A percentile compares a stretch with the other conserved stretches of the same genome.
Conservation (phyloP, 1,284 basidiomycete genomes). For the Ceratobasidium sp. region DNA sequence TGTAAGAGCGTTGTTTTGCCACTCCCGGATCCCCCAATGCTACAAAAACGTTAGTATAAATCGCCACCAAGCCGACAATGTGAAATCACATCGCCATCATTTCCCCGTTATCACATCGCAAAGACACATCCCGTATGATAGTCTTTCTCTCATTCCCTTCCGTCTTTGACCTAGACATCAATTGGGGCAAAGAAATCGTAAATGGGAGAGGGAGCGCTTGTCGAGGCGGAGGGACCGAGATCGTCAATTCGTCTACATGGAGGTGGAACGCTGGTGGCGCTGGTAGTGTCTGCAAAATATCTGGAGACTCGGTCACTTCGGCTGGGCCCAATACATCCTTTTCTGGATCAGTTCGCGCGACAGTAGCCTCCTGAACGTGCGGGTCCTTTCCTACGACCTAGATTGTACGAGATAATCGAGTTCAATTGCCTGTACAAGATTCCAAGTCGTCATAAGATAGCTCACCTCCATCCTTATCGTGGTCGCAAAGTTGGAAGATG, state of each 20-base stretch:
- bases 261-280: conserved; percentile 59
- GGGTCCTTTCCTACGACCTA: background rate
- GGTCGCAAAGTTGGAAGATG: background rate
- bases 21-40: conserved; percentile 58
- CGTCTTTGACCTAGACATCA: background rate
- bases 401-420: too few relatives aligned
- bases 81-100: conserved; percentile 59
- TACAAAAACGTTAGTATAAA: conserved; percentile 42
- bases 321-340: background rate
- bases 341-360: background rate
- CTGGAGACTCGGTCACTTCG: too few relatives aligned
- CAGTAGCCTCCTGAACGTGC: background rate
- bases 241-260: conserved; percentile 55
- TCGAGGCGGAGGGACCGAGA: conserved; percentile 56
- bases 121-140: conserved; percentile 59
- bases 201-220: conserved; percentile 27
- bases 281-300: conserved; percentile 53
- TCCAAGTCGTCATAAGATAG: background rate
- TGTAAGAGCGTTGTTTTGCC: conserved; percentile 63
- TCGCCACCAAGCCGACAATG: background rate
- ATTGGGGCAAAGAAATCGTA: background rate
- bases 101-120: conserved; percentile 57
- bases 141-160: conserved; percentile 51
- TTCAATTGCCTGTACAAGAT: too few relatives aligned
- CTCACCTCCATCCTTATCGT: conserved; percentile 17